Conservation (phyloP, 306 rosid genomes). For the Trichosanthes truncata region DNA sequence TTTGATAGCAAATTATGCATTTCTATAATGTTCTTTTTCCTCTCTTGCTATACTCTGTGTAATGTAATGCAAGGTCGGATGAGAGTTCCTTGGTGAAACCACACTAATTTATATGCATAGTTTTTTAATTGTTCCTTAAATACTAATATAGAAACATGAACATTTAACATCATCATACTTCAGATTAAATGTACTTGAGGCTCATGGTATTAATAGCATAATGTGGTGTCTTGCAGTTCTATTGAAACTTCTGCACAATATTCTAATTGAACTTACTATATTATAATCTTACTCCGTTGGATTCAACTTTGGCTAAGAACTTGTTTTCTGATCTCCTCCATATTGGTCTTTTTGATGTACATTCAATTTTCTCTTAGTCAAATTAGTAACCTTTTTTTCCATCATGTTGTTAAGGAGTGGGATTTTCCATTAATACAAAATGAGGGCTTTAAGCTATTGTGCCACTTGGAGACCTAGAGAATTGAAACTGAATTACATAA, state of each 20-base stretch:
- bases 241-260: not conserved
- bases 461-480: not conserved
- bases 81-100: not conserved
- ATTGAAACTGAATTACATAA: not conserved
- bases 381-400: not conserved
- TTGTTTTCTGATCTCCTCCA: not conserved
- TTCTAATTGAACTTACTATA: not conserved
- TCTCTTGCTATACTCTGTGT: not conserved
- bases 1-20: not conserved
- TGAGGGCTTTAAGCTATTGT: not conserved
- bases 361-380: not conserved
- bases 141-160: not conserved
- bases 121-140: not conserved
- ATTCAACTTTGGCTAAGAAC: not conserved
- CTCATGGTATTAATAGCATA: not conserved
- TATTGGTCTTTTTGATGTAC: not conserved
- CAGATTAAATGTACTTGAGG: not conserved
- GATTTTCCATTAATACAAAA: not conserved
- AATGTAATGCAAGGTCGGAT: not conserved
- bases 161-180: not conserved
- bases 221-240: not conserved
- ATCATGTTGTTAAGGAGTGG: not conserved
- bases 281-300: not conserved
- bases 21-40: not conserved
- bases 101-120: not conserved